phyloP scores from a whole-genome alignment of 495 filamentous ascomycete genomes.

The Talaromyces adpressus region DNA sequence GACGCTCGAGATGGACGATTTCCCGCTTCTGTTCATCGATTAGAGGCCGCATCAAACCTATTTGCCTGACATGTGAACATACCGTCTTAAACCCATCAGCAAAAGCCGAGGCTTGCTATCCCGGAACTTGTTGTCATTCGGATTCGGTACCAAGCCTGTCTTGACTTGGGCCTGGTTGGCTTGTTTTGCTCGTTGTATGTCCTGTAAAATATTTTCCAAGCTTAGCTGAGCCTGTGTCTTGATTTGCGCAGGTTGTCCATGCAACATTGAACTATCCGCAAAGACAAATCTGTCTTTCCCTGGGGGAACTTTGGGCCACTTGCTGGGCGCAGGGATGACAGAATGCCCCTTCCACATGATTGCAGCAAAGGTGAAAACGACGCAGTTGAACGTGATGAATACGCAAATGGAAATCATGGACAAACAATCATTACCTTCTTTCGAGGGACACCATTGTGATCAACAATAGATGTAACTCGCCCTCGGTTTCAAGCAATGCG shows the following conservation, averaged over 20 bases:
- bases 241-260: constrained; percentile 12
- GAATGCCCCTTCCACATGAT: constrained; percentile 3
- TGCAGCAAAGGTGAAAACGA: neutral
- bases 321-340: neutral
- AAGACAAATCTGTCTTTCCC: constrained; percentile 8
- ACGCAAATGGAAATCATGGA: neutral
- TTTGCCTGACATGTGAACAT: constrained; percentile 14
- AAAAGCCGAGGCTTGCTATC: constrained; percentile 76
- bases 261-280: constrained; percentile 12
- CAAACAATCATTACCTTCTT: neutral
- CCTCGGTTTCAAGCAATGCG: neutral
- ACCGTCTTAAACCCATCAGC: constrained; percentile 95
- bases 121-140: constrained; percentile 27
- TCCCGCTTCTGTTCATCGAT: constrained; percentile 67
- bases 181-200: constrained; percentile 17
- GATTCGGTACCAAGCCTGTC: constrained; percentile 14
- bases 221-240: constrained; percentile 32
- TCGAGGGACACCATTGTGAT: neutral
- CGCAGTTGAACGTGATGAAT: neutral
- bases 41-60: neutral
- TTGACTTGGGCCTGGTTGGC: constrained; percentile 18
- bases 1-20: constrained; percentile 95
- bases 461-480: neutral
- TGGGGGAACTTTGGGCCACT: constrained; percentile 1
- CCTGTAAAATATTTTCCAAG: constrained; percentile 30